phyloP scores from a whole-genome alignment of 768 basidiomycete genomes.

The Panaeolus papilionaceus region DNA sequence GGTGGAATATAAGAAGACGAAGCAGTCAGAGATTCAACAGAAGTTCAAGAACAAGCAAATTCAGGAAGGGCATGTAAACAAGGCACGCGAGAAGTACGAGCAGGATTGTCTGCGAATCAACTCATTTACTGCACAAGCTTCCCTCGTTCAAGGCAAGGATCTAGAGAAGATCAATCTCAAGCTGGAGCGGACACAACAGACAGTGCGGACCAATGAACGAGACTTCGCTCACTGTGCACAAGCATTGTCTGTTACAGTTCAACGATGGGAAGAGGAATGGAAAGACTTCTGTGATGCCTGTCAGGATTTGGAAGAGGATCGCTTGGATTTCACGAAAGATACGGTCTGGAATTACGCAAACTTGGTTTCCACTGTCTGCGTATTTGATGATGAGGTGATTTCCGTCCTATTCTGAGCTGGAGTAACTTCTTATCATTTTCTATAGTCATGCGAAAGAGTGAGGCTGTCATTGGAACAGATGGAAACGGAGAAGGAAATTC shows the following conservation, averaged over 20 bases:
- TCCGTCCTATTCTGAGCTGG: neutral
- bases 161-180: constrained; percentile 89
- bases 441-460: constrained; percentile 89
- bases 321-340: constrained; percentile 94
- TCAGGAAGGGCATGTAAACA: constrained; percentile 84
- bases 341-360: constrained; percentile 97
- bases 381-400: constrained; percentile 91
- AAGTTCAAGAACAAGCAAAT: constrained; percentile 88
- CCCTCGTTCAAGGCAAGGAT: constrained; percentile 92
- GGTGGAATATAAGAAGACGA: constrained; percentile 72
- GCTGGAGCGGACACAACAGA: constrained; percentile 89
- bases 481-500: constrained; percentile 88
- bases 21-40: constrained; percentile 85
- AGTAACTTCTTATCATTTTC: constrained; percentile 16
- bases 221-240: constrained; percentile 91
- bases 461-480: constrained; percentile 87
- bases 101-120: constrained; percentile 93
- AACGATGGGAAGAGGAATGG: constrained; percentile 94
- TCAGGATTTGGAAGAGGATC: constrained; percentile 95
- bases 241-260: constrained; percentile 77
- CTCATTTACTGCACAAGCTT: constrained; percentile 89
- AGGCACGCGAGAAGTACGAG: constrained; percentile 94
- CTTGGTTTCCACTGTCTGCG: constrained; percentile 94
- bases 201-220: constrained; percentile 88
- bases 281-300: constrained; percentile 92